Evolutionary conservation across 176 grass and related monocot species (phyloP).

Genomic region (Puccinellia tenuiflora): DNA sequence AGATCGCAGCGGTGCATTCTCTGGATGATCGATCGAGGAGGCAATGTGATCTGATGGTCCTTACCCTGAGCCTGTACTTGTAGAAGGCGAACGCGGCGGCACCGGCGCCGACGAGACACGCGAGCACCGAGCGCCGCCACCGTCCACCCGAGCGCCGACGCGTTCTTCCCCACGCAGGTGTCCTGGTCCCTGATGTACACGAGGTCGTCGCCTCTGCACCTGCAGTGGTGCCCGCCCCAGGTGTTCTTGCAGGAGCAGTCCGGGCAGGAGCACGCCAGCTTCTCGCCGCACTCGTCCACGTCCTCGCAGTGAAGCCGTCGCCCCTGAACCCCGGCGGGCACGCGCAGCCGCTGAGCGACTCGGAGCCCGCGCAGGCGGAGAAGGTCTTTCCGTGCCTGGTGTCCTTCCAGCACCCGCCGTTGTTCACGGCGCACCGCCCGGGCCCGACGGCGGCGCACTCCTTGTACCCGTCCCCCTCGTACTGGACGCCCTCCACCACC

Average conservation of each 20-base stretch:
- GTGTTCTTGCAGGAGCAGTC: conserved; percentile 75
- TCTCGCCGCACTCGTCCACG: conserved; percentile 76
- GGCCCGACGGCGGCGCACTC: conserved; percentile 75
- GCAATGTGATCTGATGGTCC: not conserved
- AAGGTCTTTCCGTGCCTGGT: conserved; percentile 45
- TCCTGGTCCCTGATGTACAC: conserved; percentile 75
- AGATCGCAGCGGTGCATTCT: too few relatives aligned
- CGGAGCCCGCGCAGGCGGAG: conserved; percentile 69
- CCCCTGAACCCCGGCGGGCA: conserved; percentile 76
- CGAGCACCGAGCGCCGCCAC: conserved; percentile 45
- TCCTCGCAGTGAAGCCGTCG: conserved; percentile 68
- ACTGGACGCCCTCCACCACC: conserved; percentile 53
- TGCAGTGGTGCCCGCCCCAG: conserved; percentile 84
- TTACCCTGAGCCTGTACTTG: conserved; percentile 89
- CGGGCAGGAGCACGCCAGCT: conserved; percentile 62
- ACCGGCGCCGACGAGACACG: conserved; percentile 47
- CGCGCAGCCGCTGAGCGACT: conserved; percentile 45
- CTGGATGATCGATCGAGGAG: too few relatives aligned
- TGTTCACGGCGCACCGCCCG: conserved; percentile 69
- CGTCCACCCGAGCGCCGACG: conserved; percentile 45
- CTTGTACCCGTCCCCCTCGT: conserved; percentile 76
- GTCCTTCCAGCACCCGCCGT: conserved; percentile 78
- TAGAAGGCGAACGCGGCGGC: conserved; percentile 76
- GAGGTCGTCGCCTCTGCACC: conserved; percentile 42
- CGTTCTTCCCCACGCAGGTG: conserved; percentile 78